phyloP scores from a whole-genome alignment of 2,329 filamentous ascomycete genomes.

The Aspergillus sp. region DNA sequence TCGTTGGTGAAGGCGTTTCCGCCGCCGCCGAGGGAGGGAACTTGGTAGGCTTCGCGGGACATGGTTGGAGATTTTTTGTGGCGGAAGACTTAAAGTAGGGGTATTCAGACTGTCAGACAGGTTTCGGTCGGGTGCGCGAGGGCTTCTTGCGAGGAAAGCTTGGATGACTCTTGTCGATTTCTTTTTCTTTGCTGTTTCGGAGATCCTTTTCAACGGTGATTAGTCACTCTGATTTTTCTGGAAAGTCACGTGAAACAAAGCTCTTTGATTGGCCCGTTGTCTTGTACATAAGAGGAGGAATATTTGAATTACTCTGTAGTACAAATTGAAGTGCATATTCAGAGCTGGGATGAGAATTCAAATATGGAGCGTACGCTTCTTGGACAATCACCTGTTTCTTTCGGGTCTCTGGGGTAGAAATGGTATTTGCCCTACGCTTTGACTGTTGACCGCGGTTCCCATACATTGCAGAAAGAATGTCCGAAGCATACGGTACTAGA shows the following conservation, averaged over 20 bases:
- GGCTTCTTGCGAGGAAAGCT: not conserved
- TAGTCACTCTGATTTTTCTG: not conserved
- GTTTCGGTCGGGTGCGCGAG: not conserved
- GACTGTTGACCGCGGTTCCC: too few species aligned
- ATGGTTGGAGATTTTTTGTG: constrained; percentile 30
- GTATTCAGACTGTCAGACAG: not conserved
- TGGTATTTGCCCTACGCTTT: too few species aligned
- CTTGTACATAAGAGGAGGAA: not conserved
- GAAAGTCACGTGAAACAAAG: not conserved
- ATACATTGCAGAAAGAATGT: too few species aligned
- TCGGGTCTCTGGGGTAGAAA: too few species aligned
- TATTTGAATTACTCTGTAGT: too few species aligned
- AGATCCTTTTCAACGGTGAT: not conserved
- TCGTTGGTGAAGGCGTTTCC: constrained; percentile 42
- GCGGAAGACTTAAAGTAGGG: not conserved
- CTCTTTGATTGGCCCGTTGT: not conserved
- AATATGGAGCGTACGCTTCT: too few species aligned
- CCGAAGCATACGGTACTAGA: too few species aligned
- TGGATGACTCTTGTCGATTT: not conserved
- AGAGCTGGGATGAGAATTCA: too few species aligned
- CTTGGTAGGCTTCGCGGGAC: constrained; percentile 76
- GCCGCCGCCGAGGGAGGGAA: constrained; percentile 55
- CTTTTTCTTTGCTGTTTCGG: not conserved
- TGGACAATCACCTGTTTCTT: too few species aligned
- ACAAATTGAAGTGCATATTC: too few species aligned